Percentiles rank a stretch among this genome's conserved stretches.
phyloP scores from a whole-genome alignment of 163 green algal species.

The Scenedesmus sp. region DNA sequence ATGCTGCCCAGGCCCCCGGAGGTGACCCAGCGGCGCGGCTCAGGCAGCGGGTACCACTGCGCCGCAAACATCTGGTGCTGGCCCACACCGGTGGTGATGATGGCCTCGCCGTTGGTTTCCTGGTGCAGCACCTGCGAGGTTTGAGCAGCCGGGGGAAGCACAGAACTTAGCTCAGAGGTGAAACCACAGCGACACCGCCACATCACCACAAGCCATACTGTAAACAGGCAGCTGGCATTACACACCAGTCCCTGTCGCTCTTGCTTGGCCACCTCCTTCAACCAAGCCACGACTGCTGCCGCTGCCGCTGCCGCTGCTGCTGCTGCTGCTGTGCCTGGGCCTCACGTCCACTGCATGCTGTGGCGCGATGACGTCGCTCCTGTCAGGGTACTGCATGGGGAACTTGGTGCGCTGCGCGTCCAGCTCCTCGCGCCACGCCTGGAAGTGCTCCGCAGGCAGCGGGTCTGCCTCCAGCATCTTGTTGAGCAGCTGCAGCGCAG shows the following conservation, averaged over 20 bases:
- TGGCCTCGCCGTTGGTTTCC: slow-evolving; percentile 95
- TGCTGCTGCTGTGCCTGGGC: not conserved
- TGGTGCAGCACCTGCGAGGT: slow-evolving; percentile 84
- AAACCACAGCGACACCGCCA: not conserved
- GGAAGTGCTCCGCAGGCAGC: slow-evolving; percentile 56
- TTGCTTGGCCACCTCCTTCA: not conserved
- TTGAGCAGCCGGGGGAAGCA: not conserved
- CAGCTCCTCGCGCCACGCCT: slow-evolving; percentile 77
- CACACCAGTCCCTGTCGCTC: too few species aligned
- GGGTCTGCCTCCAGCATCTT: slow-evolving; percentile 73
- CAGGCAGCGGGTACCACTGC: slow-evolving; percentile 77
- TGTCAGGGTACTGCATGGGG: slow-evolving; percentile 88
- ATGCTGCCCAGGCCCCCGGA: slow-evolving; percentile 95
- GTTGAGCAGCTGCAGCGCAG: slow-evolving; percentile 90
- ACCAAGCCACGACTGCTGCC: not conserved
- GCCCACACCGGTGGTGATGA: slow-evolving; percentile 98
- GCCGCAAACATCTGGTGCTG: slow-evolving; percentile 99
- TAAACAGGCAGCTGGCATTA: too few species aligned
- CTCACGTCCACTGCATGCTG: slow-evolving; percentile 93
- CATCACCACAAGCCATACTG: not conserved
- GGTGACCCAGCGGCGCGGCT: slow-evolving; percentile 76
- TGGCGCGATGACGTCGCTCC: slow-evolving; percentile 94
- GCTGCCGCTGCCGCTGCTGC: not conserved
- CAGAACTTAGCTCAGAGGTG: not conserved
- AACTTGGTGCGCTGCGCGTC: slow-evolving; percentile 75